Base-by-base conservation (phyloP, 2,329 filamentous ascomycete species). In the Calycina marina region DNA sequence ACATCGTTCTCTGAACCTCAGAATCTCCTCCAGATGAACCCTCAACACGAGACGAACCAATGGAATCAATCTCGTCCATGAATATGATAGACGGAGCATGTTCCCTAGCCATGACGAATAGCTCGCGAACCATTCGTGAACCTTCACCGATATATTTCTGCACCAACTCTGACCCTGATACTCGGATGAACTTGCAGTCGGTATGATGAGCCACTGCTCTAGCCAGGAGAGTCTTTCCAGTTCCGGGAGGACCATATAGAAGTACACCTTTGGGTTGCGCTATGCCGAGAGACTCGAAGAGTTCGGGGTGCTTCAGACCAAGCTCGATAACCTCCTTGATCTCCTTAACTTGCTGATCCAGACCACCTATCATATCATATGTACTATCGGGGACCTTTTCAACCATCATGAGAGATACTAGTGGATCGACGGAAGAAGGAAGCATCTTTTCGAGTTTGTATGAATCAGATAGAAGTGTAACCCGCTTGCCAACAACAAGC, bases 241-340 rank as follows among this genome's bases (percentile, higher is more conserved):
- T 98, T 57, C 90, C 90, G 1, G 90, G 90, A 4, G 90, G 90
- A 0, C 90, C 90, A 56, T 98, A 98, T 28, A 98, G 74, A 38
- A 98, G 65, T 12, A 98, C 90, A 54, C 90, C 90, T 63, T 98
- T 98, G 28, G 90, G 90, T 54, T 98, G 90, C 45, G 88, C 90
- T 49, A 98, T 98, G 50, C 90, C 90, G 37, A 98, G 75, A n/a
- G 85, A 93, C 61, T 98, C 90, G 61, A 98, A 98, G 20, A 98
- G 75, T 61, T 98, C 90, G 4, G 90, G 90, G 58, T 98, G 90
- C 66, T 96, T 94, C 41, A 98, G 73, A 44, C 90, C 90, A 27
- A 98, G 77, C 65, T 98, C 90, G 56, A 98, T 96, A 50, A 98
- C 90, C 62, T 98, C 90, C 63, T 98, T 98, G 68, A 98, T 98